Conservation (phyloP, 2,329 filamentous ascomycete species). For the Kalmusia sp. region DNA sequence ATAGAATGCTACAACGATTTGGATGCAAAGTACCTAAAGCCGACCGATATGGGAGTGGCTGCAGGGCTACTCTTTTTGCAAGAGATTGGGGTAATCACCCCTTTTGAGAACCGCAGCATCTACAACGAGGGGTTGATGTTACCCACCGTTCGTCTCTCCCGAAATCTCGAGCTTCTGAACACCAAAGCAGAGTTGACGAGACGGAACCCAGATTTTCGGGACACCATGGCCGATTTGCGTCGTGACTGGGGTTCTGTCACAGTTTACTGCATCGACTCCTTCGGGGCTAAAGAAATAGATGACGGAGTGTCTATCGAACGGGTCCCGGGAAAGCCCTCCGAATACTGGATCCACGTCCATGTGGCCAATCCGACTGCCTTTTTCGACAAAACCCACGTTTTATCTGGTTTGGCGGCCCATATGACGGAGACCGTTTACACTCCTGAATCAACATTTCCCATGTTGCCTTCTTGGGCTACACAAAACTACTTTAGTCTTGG, state of each 20-base stretch:
- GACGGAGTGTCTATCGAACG: constrained; percentile 77
- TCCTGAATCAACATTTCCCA: constrained; percentile 62
- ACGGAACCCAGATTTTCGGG: constrained; percentile 49
- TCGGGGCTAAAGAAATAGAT: constrained; percentile 73
- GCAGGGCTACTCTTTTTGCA: constrained; percentile 72
- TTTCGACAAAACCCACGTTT: constrained; percentile 64
- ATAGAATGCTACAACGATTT: constrained; percentile 64
- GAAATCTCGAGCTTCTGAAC: constrained; percentile 52
- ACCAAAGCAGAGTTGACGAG: constrained; percentile 32
- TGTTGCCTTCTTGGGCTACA: constrained; percentile 61
- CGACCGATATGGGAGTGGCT: background rate
- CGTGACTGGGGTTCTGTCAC: constrained; percentile 65
- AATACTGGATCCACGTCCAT: constrained; percentile 80
- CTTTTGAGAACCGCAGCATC: constrained; percentile 72
- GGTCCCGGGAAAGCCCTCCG: constrained; percentile 54
- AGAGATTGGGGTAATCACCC: constrained; percentile 74
- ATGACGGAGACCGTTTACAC: constrained; percentile 64
- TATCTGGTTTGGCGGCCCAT: constrained; percentile 68
- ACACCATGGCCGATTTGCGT: constrained; percentile 64
- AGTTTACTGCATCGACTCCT: constrained; percentile 77
- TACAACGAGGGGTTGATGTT: constrained; percentile 65
- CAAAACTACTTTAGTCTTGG: constrained; percentile 62
- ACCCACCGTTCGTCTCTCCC: constrained; percentile 55
- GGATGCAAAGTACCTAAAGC: constrained; percentile 45
- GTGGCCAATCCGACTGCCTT: constrained; percentile 79